Base-by-base conservation (phyloP, 2,329 filamentous ascomycete species). In the Aspergillus quadricinctus region DNA sequence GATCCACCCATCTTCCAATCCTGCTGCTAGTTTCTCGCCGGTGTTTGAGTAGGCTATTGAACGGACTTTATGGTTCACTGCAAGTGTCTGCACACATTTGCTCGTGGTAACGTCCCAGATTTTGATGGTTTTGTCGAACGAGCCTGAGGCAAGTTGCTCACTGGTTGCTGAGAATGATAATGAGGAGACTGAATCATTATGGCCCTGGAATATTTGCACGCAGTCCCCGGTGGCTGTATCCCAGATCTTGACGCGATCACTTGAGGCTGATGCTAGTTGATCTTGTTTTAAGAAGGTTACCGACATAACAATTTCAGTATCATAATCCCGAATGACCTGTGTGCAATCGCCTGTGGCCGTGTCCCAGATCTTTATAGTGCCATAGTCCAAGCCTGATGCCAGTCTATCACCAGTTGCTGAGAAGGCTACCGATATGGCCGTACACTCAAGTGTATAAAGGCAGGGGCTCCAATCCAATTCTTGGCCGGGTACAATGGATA, bases 231-330 rank as follows among this genome's bases (percentile, higher is more conserved):
- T 54, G 10, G 8, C 21, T 4, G 52, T 31, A 19, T 54, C 52
- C 52, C 52, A 54, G 23, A 54, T 27, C 19, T 49, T 54, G 37
- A 10, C 49, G 5, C n/a, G 0, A 49, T 54, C 45, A 1, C 23
- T 2, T 28, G 43, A 54, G n/a, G 17, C 31, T 23, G 52, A 49
- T 37, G 52, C 52, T 43, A 54, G 2, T 17, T 43, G 27, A 19
- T 54, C 49, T 11, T 28, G 23, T 11, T 54, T 23, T 50, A 51
- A 57, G 35, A 49, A 57, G 46, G n/a, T n/a, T n/a, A n/a, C n/a
- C n/a, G n/a, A n/a, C n/a, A n/a, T n/a, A n/a, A n/a, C n/a, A n/a
- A n/a, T n/a, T n/a, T n/a, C n/a, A n/a, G n/a, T n/a, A n/a, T 28
- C 49, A 46, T 54, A 25, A 31, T 45, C 57, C 41, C 27, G 37